Percentiles rank a stretch among this genome's conserved stretches.
Evolutionary conservation across 176 grass and related monocot species (phyloP).

Genomic region (Cenchrus purpureus): DNA sequence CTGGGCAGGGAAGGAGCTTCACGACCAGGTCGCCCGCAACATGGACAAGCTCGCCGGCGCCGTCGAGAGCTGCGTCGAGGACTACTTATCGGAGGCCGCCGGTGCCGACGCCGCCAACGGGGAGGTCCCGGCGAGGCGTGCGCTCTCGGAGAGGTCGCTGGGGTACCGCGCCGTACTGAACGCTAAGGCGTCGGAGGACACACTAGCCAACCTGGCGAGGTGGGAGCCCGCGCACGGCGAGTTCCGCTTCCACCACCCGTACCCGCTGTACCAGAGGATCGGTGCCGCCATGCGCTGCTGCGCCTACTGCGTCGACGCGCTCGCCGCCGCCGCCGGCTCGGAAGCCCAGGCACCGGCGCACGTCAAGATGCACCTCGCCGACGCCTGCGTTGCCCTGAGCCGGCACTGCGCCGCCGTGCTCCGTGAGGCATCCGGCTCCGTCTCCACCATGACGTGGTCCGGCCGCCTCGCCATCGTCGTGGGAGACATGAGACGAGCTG

Average conservation of each 20-base stretch:
- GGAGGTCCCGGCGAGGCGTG: neutral
- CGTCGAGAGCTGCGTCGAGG: conserved; percentile 59
- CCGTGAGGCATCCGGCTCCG: conserved; percentile 51
- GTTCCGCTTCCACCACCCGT: conserved; percentile 61
- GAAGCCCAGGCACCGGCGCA: conserved; percentile 28
- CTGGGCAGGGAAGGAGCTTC: conserved; percentile 65
- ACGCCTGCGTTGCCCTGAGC: conserved; percentile 40
- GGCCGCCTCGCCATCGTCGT: conserved; percentile 42
- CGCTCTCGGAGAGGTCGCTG: conserved; percentile 24
- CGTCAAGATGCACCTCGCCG: conserved; percentile 48
- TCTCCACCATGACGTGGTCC: conserved; percentile 52
- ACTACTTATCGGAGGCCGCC: conserved; percentile 43
- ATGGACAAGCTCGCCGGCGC: conserved; percentile 66
- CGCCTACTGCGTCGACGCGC: conserved; percentile 67
- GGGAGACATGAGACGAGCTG: conserved; percentile 51
- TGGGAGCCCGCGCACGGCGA: conserved; percentile 66
- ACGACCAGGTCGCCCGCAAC: conserved; percentile 56
- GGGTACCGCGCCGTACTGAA: conserved; percentile 59
- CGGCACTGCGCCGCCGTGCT: conserved; percentile 51
- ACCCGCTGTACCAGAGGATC: conserved; percentile 55
- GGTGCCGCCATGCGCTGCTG: conserved; percentile 58
- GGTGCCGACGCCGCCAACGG: neutral
- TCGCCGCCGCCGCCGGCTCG: conserved; percentile 43
- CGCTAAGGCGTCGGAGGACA: conserved; percentile 65
- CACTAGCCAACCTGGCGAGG: conserved; percentile 66